Evolutionary conservation across 2,329 filamentous ascomycete genomes (phyloP).

Genomic region (Colletotrichum gloeosporioides): DNA sequence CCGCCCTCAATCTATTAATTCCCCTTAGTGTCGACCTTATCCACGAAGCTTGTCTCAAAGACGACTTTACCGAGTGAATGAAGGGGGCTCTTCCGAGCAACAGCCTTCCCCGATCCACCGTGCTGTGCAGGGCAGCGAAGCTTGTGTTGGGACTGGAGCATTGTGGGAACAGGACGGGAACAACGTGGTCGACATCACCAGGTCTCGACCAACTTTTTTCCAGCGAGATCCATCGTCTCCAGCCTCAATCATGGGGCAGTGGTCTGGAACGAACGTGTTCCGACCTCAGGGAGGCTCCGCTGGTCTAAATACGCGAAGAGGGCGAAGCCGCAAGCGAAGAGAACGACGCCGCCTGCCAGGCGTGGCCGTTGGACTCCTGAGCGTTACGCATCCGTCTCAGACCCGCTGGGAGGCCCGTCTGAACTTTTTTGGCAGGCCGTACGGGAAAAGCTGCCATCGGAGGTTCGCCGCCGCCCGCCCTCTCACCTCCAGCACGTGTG

Average conservation of each 20-base stretch:
- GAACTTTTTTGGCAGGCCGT: background rate
- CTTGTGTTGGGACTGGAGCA: background rate
- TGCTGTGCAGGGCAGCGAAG: background rate
- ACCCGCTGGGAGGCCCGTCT: background rate
- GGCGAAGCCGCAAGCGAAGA: background rate
- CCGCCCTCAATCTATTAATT: background rate
- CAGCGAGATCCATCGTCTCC: background rate
- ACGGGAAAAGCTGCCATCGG: slow-evolving; percentile 6
- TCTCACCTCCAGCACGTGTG: background rate
- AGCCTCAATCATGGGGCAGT: background rate
- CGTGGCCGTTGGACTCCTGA: background rate
- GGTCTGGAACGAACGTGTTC: background rate
- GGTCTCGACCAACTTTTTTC: background rate
- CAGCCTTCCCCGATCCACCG: background rate
- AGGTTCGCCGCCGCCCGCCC: slow-evolving; percentile 1
- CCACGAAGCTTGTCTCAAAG: background rate
- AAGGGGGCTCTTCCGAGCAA: background rate
- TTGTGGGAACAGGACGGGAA: background rate
- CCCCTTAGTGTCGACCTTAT: background rate
- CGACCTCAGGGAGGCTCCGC: background rate
- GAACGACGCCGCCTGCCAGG: background rate
- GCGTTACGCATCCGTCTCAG: slow-evolving; percentile 21
- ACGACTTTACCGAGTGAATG: background rate
- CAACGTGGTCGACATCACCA: background rate
- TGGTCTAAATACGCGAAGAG: background rate